Percentiles rank a stretch among this genome's conserved stretches.
phyloP scores from a whole-genome alignment of 192 early-diverging fungal species.

The Coemansia sp. region DNA sequence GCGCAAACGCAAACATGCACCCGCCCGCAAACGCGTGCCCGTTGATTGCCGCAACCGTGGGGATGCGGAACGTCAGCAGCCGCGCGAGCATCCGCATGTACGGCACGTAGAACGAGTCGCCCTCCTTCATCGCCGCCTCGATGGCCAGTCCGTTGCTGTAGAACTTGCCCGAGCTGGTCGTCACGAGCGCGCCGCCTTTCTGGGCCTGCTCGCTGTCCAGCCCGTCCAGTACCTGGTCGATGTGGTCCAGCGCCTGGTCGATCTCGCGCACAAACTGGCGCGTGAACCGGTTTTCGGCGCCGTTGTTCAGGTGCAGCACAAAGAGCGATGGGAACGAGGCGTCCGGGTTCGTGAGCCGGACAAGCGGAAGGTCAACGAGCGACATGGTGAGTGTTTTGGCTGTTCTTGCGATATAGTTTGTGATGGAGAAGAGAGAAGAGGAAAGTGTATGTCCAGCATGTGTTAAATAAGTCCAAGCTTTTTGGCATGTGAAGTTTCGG shows the following conservation, averaged over 20 bases:
- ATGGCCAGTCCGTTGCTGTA: conserved; percentile 71
- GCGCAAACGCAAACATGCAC: conserved; percentile 57
- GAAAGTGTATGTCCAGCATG: too few relatives aligned
- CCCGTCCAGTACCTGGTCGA: conserved; percentile 50
- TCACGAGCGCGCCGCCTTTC: conserved; percentile 58
- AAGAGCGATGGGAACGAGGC: conserved; percentile 51
- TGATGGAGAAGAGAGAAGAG: too few relatives aligned
- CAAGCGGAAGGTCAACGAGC: conserved; percentile 36
- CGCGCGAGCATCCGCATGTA: conserved; percentile 61
- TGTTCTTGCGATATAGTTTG: too few relatives aligned
- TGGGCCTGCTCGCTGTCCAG: conserved; percentile 37
- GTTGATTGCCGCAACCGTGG: conserved; percentile 74
- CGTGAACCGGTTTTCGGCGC: conserved; percentile 67
- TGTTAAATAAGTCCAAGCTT: too few relatives aligned
- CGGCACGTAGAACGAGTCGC: conserved; percentile 44
- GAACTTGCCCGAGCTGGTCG: conserved; percentile 66
- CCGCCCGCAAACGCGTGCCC: conserved; percentile 84
- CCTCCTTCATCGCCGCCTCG: conserved; percentile 50
- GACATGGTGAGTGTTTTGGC: conserved; percentile 17
- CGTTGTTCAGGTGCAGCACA: conserved; percentile 62
- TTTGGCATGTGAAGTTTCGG: too few relatives aligned
- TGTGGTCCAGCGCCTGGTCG: conserved; percentile 56
- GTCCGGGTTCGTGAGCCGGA: conserved; percentile 44
- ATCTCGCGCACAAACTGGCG: conserved; percentile 57
- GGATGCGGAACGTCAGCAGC: conserved; percentile 63